Evolutionary conservation across 176 grass and related monocot species (phyloP).

Genomic region (Leersia perrieri): DNA sequence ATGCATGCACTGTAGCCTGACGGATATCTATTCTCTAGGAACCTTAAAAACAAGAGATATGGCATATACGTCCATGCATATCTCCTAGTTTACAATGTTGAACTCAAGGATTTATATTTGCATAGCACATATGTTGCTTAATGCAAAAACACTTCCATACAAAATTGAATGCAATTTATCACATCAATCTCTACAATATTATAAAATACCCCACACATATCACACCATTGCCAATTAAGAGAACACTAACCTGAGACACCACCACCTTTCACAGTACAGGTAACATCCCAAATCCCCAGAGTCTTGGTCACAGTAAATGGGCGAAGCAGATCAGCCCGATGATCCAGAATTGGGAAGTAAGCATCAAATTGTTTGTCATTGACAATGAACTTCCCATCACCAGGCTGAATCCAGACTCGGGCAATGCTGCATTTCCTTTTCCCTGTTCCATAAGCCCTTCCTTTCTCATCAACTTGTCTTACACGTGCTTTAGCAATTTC

Average conservation of each 20-base stretch:
- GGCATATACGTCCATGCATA: neutral
- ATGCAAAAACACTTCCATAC: neutral
- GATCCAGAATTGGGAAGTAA: conserved; percentile 90
- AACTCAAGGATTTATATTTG: conserved; percentile 1
- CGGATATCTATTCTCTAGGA: too few species aligned
- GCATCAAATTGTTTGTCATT: conserved; percentile 91
- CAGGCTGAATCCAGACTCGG: conserved; percentile 84
- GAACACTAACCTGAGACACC: conserved; percentile 79
- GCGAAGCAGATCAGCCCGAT: conserved; percentile 83
- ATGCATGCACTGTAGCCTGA: too few species aligned
- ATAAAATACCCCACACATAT: neutral
- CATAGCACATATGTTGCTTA: neutral
- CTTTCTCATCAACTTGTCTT: conserved; percentile 85
- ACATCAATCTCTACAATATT: neutral
- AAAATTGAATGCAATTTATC: neutral
- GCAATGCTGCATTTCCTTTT: conserved; percentile 93
- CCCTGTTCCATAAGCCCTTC: conserved; percentile 93
- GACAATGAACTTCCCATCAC: conserved; percentile 84
- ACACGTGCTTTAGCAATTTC: conserved; percentile 75
- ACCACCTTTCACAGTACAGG: conserved; percentile 89
- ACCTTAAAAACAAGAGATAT: neutral
- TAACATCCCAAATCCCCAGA: conserved; percentile 70
- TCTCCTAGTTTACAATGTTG: neutral
- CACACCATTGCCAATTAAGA: neutral
- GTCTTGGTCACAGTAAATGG: conserved; percentile 86